These are phyloP conservation scores for Eucommia ulmoides DNA, from an alignment of 257 asterid species.

Conservation along the genomic window DNA sequence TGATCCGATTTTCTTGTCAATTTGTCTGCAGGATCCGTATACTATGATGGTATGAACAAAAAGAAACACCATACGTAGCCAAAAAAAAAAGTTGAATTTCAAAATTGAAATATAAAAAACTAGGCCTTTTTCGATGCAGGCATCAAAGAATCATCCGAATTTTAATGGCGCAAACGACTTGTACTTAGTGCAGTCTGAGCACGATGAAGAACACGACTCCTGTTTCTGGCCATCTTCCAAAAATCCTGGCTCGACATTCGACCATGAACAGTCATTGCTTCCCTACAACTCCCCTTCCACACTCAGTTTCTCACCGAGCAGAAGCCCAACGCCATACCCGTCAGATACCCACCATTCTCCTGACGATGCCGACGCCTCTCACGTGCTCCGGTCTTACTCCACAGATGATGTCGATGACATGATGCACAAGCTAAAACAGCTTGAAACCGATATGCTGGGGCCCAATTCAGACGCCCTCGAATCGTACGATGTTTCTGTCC, in stretches of 20 bases:
- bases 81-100: no score
- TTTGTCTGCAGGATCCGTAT: no score
- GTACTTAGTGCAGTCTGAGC: conserved; percentile 5
- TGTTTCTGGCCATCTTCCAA: no score
- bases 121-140: conserved; percentile 10
- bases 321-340: conserved; percentile 9
- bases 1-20: no score
- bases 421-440: conserved; percentile 13
- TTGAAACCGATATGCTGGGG: conserved; percentile 16
- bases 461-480: conserved; percentile 9
- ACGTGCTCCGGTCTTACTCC: conserved; percentile 6
- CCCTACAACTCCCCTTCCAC: conserved; percentile 5
- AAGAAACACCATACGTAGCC: no score
- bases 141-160: conserved; percentile 12
- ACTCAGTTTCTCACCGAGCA: conserved; percentile 9
- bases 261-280: conserved; percentile 9
- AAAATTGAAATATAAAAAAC: no score
- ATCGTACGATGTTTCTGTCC: neutral
- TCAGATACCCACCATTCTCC: conserved; percentile 11
- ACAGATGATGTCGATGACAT: conserved; percentile 13
- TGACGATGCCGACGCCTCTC: conserved; percentile 1
- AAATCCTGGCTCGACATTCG: conserved; percentile 2
- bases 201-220: conserved; percentile 8
- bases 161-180: conserved; percentile 4
- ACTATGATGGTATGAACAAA: no score